Conservation (phyloP, 225 moss, liverwort and hornwort species). For the Neckera pumila region DNA sequence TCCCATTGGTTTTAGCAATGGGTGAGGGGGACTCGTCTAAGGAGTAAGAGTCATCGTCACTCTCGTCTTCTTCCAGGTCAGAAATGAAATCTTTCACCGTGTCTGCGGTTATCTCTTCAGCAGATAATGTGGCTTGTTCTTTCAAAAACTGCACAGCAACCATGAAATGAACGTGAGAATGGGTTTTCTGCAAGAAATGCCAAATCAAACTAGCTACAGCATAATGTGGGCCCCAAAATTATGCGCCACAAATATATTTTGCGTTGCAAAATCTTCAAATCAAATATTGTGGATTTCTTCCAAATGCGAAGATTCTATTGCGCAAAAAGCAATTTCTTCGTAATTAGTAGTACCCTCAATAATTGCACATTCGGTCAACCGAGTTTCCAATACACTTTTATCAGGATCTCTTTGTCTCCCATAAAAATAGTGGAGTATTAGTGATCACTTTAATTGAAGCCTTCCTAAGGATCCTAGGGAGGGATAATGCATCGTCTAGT, state of each 20-base stretch:
- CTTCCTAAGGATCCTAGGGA: neutral
- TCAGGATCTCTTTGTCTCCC: neutral
- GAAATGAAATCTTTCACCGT: conserved; percentile 78
- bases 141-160: conserved; percentile 65
- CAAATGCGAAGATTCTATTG: neutral
- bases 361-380: neutral
- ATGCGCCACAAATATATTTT: neutral
- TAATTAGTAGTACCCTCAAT: neutral
- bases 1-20: conserved; percentile 16
- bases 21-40: conserved; percentile 14
- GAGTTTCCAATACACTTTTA: neutral
- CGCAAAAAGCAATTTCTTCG: too few species aligned
- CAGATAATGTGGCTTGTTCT: conserved; percentile 87
- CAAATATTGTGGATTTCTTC: neutral
- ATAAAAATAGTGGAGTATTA: neutral
- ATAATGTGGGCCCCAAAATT: neutral
- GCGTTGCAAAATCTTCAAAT: neutral
- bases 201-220: neutral
- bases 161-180: neutral
- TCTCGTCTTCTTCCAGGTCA: conserved; percentile 49
- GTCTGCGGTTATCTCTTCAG: conserved; percentile 89
- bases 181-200: neutral
- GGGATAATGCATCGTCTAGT: neutral
- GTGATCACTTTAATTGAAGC: neutral
- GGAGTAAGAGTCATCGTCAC: conserved; percentile 24